Evolutionary conservation across 2,329 filamentous ascomycete species (phyloP), one percentile per base, ranked within the genome.

Genomic region (Colletotrichum costaricense): DNA sequence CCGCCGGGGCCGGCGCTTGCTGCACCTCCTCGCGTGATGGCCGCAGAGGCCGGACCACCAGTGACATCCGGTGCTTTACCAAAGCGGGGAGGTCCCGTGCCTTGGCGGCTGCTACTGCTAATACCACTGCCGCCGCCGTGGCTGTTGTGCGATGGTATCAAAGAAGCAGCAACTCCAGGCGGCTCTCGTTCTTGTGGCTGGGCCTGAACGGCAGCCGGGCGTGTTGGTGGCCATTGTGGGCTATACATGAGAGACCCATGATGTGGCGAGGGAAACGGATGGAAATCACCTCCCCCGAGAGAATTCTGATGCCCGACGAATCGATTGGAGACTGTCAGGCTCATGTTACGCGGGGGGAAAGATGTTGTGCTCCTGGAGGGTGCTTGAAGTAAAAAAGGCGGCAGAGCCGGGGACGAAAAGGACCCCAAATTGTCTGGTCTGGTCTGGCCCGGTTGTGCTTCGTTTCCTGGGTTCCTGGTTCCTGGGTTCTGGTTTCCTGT

Each of bases 161-260:
- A 49, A 8, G 70, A 59, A 69, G 67, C 30, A 49, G 46, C 42
- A 42, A 12, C 38, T 14, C 14, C 16, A 49, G 42, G 5, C 26
- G 42, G 19, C 16, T 73, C 67, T 26, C 67, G 54, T 46, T 70
- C 67, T 42, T 73, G 70, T 26, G 57, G 33, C 26, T 58, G 59
- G 12, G 46, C 67, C 60, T 73, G 70, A 55, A 60, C 54, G 54
- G 26, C 63, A 14, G 66, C 33, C 22, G 46, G 60, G 24, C 70
- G 70, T n/a, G 67, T 55, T 46, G 66, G 70, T 54, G 66, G 70
- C 70, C 70, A 70, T 73, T 63, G 70, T 58, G 69, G 66, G 59
- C 66, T 55, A 60, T 73, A 67, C 67, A 73, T 73, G 66, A 63
- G 66, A 65, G 63, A 70, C 60, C 70, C 70, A 73, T 73, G 70